Evolutionary conservation across 768 basidiomycete genomes (phyloP), one percentile per base, ranked within the genome.

Genomic region (Leccinum truebloodii): DNA sequence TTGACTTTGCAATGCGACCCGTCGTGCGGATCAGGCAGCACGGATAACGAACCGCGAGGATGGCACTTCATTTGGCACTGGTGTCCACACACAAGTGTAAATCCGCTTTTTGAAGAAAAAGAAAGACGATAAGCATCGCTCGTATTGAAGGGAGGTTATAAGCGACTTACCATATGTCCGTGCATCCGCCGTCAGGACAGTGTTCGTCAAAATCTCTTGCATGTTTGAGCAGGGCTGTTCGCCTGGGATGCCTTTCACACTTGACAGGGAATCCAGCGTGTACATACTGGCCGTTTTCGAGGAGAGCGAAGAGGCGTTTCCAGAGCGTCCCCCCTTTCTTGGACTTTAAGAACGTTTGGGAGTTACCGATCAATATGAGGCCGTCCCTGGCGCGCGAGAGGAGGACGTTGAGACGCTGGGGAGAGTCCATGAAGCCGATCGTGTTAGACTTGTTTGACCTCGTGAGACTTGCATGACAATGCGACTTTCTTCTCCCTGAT

Each of bases 401-500:
- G 3, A 89, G 75, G 16, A 89, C 88, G 57, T 87, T 89, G 28
- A 89, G 72, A 18, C 88, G 82, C 70, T 89, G 85, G 0, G 85
- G 83, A 4, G 86, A 78, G 54, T 71, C 80, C 87, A 89, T 87
- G 73, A 89, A 89, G 0, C 87, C 88, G 39, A 89, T 89, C 62
- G 85, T 79, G 57, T 79, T 67, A 1, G 71, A 64, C 0, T 71
- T 4, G 60, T 89, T 88, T 67, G 86, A 87, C 46, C 88, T 69
- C 0, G 84, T 86, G 14, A 89, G 70, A 6, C 81, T 83, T 4
- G 78, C 77, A 90, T 73, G 28, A 89, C 86, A 50, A 90, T 83
- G 37, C 88, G 80, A 57, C 84, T 83, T 67, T 89, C 87, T 64
- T 89, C 88, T 5, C 88, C 88, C 64, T 89, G 87, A 62, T 88